phyloP scores from a whole-genome alignment of 768 basidiomycete genomes.

The Boletus sensibilis region DNA sequence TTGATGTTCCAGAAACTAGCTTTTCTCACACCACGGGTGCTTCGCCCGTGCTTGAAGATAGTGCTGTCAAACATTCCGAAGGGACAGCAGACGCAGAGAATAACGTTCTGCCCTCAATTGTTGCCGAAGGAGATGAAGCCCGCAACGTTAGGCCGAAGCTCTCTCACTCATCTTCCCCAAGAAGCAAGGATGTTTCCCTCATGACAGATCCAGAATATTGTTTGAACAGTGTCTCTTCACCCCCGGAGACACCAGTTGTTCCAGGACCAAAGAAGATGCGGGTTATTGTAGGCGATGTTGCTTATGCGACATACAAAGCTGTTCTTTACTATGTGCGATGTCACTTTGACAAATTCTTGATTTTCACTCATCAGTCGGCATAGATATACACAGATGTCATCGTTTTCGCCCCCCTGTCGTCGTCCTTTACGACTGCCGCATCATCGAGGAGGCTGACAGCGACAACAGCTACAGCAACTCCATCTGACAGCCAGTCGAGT shows the following conservation, averaged over 20 bases:
- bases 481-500: conserved; percentile 38
- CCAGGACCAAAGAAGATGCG: conserved; percentile 51
- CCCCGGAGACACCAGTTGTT: conserved; percentile 5
- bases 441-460: conserved; percentile 11
- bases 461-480: conserved; percentile 16
- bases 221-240: neutral
- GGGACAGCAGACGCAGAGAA: neutral
- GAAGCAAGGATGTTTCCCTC: conserved; percentile 25
- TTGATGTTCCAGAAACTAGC: conserved; percentile 17
- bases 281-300: conserved; percentile 55
- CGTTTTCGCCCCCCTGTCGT: conserved; percentile 80
- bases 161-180: conserved; percentile 42
- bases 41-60: conserved; percentile 7
- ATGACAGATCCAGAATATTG: conserved; percentile 14
- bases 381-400: conserved; percentile 86
- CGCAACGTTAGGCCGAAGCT: conserved; percentile 35
- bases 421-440: conserved; percentile 48
- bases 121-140: conserved; percentile 10
- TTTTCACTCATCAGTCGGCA: neutral
- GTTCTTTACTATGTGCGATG: conserved; percentile 73
- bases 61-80: neutral
- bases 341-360: neutral
- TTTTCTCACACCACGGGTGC: neutral
- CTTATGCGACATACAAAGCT: conserved; percentile 63
- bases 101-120: neutral